Percentiles rank a stretch among this genome's conserved stretches.
These are phyloP conservation scores for Brassica carinata DNA, from an alignment of 345 rosid genomes.

Conservation along the genomic window DNA sequence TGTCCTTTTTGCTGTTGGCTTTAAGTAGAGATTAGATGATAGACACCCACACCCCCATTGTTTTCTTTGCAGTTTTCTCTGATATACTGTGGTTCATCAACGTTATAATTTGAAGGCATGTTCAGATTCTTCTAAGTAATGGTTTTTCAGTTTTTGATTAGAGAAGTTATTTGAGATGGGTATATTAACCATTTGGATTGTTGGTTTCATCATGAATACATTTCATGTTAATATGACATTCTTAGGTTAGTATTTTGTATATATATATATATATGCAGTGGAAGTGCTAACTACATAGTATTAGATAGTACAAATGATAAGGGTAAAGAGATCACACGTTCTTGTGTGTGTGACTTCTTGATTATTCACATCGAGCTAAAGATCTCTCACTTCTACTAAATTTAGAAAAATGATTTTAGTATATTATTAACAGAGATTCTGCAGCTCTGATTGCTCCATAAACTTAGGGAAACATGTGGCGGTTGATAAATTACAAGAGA, in stretches of 20 bases:
- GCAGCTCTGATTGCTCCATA: slow-evolving; percentile 14
- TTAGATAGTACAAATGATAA: slow-evolving; percentile 5
- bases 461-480: slow-evolving; percentile 37
- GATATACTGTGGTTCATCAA: neutral
- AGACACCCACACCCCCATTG: neutral
- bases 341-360: neutral
- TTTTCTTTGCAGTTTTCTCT: neutral
- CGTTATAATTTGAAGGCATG: neutral
- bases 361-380: slow-evolving; percentile 9
- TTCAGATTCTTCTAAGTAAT: neutral
- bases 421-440: slow-evolving; percentile 12
- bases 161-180: neutral
- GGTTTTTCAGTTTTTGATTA: neutral
- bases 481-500: slow-evolving; percentile 34
- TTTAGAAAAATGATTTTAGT: neutral
- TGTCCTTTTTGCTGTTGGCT: neutral
- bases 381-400: slow-evolving; percentile 6
- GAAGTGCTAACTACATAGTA: neutral
- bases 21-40: neutral
- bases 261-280: slow-evolving; percentile 1
- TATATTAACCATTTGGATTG: neutral
- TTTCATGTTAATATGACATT: neutral
- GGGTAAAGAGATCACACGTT: slow-evolving; percentile 4
- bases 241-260: neutral
- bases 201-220: neutral